Percentiles rank a stretch among this genome's conserved stretches.
Evolutionary conservation across 2,329 filamentous ascomycete genomes (phyloP).

Genomic region (Cordyceps javanica): DNA sequence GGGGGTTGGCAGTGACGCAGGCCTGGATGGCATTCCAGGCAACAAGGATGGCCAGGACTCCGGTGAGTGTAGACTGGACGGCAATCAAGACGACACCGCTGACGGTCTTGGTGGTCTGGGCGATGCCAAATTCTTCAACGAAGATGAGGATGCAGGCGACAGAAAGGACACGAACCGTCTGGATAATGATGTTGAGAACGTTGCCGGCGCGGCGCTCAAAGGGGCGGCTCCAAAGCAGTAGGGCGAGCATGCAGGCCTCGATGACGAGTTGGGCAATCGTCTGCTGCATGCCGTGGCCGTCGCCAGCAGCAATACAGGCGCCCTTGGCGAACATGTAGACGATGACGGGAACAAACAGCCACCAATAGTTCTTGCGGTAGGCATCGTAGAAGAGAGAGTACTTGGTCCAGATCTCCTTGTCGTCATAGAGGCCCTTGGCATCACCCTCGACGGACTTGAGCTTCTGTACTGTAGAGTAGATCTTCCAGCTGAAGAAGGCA

Average conservation of each 20-base stretch:
- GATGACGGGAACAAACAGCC: constrained; percentile 87
- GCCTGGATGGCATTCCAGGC: constrained; percentile 80
- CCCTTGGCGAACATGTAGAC: constrained; percentile 88
- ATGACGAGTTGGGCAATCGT: constrained; percentile 73
- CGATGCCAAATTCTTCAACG: constrained; percentile 84
- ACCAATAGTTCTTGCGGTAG: constrained; percentile 94
- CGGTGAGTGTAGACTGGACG: constrained; percentile 82
- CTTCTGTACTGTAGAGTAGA: constrained; percentile 67
- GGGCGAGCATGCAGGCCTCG: constrained; percentile 69
- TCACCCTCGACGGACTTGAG: constrained; percentile 74
- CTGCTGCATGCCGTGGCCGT: constrained; percentile 80
- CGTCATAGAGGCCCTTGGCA: constrained; percentile 66
- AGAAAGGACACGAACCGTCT: constrained; percentile 81
- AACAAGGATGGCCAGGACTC: constrained; percentile 78
- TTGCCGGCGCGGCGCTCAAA: constrained; percentile 84
- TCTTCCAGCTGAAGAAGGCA: constrained; percentile 77
- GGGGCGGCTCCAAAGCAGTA: constrained; percentile 80
- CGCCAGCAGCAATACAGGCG: constrained; percentile 73
- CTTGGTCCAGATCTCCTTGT: constrained; percentile 87
- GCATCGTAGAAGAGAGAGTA: constrained; percentile 97
- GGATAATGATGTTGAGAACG: constrained; percentile 89
- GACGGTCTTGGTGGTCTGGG: constrained; percentile 88
- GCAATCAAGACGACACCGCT: constrained; percentile 89
- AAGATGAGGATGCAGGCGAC: constrained; percentile 87
- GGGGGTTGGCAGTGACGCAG: constrained; percentile 82